These are phyloP conservation scores for Neofusicoccum cordaticola DNA, from an alignment of 2,329 filamentous ascomycete genomes.

Conservation along the genomic window DNA sequence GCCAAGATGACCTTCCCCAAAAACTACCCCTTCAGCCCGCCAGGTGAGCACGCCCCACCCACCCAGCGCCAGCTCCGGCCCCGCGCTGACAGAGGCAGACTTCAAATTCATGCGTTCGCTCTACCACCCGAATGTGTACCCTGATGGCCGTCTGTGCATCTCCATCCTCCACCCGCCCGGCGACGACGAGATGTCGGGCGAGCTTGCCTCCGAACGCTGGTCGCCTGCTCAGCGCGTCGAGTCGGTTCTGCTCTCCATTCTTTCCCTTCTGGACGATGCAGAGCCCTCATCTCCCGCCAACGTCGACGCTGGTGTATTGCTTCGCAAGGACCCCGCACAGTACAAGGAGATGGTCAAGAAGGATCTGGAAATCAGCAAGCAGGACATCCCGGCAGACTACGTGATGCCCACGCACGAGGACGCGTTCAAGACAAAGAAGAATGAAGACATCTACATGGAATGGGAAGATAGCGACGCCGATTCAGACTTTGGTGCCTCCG, in stretches of 20 bases:
- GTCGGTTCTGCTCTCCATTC: conserved; percentile 87
- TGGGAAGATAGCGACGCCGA: conserved; percentile 52
- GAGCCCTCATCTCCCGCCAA: conserved; percentile 93
- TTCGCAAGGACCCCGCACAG: conserved; percentile 66
- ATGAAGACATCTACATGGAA: conserved; percentile 59
- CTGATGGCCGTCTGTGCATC: conserved; percentile 88
- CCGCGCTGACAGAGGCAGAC: conserved; percentile 41
- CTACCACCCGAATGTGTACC: conserved; percentile 91
- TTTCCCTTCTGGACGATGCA: conserved; percentile 88
- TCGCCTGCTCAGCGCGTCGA: conserved; percentile 91
- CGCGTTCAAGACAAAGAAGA: conserved; percentile 61
- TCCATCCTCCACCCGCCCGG: conserved; percentile 92
- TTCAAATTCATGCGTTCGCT: conserved; percentile 82
- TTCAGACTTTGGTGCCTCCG: conserved; percentile 68
- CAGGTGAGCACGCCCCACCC: conserved; percentile 46
- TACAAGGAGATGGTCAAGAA: conserved; percentile 70
- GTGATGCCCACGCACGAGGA: conserved; percentile 73
- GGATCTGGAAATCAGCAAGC: conserved; percentile 70
- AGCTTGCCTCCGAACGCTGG: conserved; percentile 88
- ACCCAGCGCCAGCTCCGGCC: background rate
- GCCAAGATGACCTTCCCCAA: conserved; percentile 82
- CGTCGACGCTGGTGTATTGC: conserved; percentile 84
- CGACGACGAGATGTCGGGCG: conserved; percentile 89
- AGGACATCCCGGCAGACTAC: conserved; percentile 75
- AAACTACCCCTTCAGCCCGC: conserved; percentile 88